Conservation (phyloP, 2,329 filamentous ascomycete species). For the Falciphora oryzae region DNA sequence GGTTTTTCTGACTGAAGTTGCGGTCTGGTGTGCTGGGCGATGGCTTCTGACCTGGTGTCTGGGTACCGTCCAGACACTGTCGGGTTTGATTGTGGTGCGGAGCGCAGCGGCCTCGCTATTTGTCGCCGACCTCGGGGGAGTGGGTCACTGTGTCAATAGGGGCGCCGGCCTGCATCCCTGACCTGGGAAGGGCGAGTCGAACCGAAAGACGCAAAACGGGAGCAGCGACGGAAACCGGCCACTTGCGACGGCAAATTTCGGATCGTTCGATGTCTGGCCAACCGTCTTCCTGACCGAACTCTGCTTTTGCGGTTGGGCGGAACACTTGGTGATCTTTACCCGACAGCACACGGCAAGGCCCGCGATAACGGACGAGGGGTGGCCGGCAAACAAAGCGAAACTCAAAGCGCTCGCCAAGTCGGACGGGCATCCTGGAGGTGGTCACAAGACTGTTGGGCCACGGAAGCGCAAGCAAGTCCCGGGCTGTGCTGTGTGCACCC, state of each 20-base stretch:
- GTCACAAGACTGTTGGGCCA: neutral
- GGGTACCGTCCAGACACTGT: neutral
- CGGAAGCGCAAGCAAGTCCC: neutral
- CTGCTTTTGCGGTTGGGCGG: neutral
- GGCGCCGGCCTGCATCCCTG: neutral
- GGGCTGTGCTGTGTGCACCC: neutral
- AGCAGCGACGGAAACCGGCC: neutral
- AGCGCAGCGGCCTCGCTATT: neutral
- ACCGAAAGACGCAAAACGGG: neutral
- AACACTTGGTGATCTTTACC: neutral
- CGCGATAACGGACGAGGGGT: neutral
- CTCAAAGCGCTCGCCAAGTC: neutral
- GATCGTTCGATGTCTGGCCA: neutral
- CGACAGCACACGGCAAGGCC: neutral
- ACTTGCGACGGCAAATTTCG: neutral
- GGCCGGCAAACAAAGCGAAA: neutral
- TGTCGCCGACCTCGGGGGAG: neutral
- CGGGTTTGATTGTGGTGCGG: neutral
- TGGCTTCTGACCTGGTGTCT: neutral
- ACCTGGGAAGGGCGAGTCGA: neutral
- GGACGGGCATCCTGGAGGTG: neutral
- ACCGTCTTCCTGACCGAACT: neutral
- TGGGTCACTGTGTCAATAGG: neutral
- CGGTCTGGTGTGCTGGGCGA: neutral
- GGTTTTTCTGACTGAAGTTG: neutral